Percentiles rank a stretch among this genome's conserved stretches.
phyloP scores from a whole-genome alignment of 306 rosid genomes.

The Trifolium dubium region DNA sequence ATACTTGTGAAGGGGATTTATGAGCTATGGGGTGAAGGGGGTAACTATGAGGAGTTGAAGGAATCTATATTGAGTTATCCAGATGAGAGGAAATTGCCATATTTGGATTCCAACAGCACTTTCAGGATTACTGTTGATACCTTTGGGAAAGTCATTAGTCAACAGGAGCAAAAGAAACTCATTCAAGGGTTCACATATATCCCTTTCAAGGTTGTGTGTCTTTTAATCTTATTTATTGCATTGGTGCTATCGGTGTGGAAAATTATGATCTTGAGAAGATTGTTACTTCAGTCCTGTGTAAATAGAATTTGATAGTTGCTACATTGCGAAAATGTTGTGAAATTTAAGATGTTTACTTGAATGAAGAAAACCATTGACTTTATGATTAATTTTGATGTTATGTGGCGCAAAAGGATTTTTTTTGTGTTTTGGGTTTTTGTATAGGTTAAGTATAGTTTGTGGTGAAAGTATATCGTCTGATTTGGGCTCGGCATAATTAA shows the following conservation, averaged over 20 bases:
- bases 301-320: not conserved
- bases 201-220: constrained; percentile 74
- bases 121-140: constrained; percentile 83
- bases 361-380: not conserved
- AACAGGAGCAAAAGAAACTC: constrained; percentile 72
- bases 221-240: constrained; percentile 4
- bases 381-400: not conserved
- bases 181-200: constrained; percentile 72
- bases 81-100: constrained; percentile 77
- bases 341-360: constrained; percentile 6
- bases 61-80: constrained; percentile 66
- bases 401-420: constrained; percentile 4
- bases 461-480: constrained; percentile 1
- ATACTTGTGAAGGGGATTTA: constrained; percentile 96
- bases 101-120: constrained; percentile 67
- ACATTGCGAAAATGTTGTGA: not conserved
- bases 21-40: constrained; percentile 95
- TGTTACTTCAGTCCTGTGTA: not conserved
- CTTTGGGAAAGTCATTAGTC: constrained; percentile 82
- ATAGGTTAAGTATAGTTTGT: not conserved
- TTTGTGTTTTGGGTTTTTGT: not conserved
- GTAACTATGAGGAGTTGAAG: constrained; percentile 72
- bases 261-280: constrained; percentile 3
- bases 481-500: constrained; percentile 16
- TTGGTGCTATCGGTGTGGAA: constrained; percentile 8